A percentile compares a stretch with the other conserved stretches of the same genome.
Evolutionary conservation across 2,329 filamentous ascomycete genomes (phyloP).

Genomic region (Triangularia setosa): DNA sequence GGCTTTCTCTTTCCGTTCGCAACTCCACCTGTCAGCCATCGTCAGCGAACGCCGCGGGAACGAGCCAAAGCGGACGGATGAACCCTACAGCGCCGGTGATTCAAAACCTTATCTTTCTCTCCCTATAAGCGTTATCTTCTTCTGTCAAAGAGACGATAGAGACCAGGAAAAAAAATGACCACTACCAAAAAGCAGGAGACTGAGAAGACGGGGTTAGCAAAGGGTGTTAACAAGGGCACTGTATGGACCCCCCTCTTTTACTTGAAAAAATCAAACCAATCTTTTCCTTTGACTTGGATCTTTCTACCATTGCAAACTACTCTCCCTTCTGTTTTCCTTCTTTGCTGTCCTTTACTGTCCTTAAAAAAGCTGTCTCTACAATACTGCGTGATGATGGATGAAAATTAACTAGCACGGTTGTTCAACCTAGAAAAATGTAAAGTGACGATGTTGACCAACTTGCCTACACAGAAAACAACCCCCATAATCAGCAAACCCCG

Average conservation of each 20-base stretch:
- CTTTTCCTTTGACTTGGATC: constrained; percentile 29
- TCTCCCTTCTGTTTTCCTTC: neutral
- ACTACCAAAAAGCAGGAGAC: constrained; percentile 44
- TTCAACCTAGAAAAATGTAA: too few relatives aligned
- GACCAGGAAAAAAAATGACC: neutral
- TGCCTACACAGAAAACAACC: constrained; percentile 68
- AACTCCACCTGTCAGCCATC: neutral
- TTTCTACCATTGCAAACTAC: neutral
- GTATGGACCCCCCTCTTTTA: constrained; percentile 56
- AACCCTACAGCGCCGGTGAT: neutral
- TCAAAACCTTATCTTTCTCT: neutral
- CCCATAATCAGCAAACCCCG: constrained; percentile 68
- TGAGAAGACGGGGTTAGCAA: constrained; percentile 54
- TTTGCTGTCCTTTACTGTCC: neutral
- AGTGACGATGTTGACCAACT: neutral
- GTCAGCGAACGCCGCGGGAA: neutral
- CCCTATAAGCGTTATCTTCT: neutral
- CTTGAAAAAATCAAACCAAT: neutral
- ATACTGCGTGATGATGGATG: too few relatives aligned
- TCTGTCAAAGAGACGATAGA: constrained; percentile 44
- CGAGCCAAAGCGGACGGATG: constrained; percentile 5
- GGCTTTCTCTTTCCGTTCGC: neutral
- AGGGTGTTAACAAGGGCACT: constrained; percentile 59
- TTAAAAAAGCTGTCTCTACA: too few relatives aligned
- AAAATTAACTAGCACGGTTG: too few relatives aligned